These are phyloP conservation scores for Austroboletus eburneus DNA, from an alignment of 768 basidiomycete genomes.

Conservation along the genomic window DNA sequence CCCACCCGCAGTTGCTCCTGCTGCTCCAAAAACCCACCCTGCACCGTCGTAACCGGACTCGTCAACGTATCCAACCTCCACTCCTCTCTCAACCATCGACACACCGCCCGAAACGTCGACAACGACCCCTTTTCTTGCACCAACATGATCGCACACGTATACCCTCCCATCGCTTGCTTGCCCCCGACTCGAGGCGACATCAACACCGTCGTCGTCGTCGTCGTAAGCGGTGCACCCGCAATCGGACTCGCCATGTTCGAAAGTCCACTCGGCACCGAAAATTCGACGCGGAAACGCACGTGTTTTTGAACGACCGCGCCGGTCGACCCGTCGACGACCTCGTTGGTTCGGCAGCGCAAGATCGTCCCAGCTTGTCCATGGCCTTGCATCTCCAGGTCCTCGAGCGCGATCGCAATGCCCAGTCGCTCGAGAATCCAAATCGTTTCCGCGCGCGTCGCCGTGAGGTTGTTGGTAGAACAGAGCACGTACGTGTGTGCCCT, in stretches of 20 bases:
- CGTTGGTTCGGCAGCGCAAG: constrained; percentile 52
- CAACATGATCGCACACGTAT: constrained; percentile 66
- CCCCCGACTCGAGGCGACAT: constrained; percentile 21
- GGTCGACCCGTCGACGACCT: constrained; percentile 38
- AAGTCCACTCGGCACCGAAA: constrained; percentile 32
- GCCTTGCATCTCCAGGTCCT: constrained; percentile 40
- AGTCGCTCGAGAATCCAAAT: constrained; percentile 59
- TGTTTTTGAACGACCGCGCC: constrained; percentile 58
- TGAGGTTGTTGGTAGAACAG: constrained; percentile 54
- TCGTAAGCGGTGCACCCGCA: constrained; percentile 14
- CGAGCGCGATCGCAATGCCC: constrained; percentile 60
- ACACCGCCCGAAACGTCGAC: constrained; percentile 77
- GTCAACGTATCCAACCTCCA: constrained; percentile 48
- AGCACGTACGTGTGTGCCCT: constrained; percentile 55
- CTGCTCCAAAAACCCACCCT: constrained; percentile 40
- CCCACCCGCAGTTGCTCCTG: constrained; percentile 22
- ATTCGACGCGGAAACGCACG: constrained; percentile 82
- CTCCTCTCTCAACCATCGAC: constrained; percentile 64
- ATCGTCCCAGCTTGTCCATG: constrained; percentile 32
- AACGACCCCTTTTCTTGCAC: constrained; percentile 89
- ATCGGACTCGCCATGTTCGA: constrained; percentile 5
- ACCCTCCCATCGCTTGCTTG: constrained; percentile 27
- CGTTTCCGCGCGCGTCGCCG: constrained; percentile 61
- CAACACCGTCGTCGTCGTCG: too few relatives aligned
- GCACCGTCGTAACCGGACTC: constrained; percentile 31